Conservation (phyloP, 176 grass and related monocot species). For the Pontederia paniculata region DNA sequence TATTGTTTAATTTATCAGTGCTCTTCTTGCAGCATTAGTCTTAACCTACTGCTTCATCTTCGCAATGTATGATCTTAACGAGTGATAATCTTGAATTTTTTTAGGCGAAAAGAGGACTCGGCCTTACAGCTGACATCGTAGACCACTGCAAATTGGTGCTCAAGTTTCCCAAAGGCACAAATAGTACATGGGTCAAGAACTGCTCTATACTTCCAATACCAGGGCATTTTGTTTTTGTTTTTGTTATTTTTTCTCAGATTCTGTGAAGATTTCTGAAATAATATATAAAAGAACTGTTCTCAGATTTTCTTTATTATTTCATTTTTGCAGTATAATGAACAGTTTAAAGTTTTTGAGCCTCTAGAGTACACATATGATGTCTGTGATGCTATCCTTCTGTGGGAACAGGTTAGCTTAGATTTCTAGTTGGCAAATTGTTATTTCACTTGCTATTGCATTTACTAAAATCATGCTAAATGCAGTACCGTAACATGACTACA, state of each 20-base stretch:
- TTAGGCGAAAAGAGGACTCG: conserved; percentile 87
- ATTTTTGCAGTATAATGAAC: conserved; percentile 65
- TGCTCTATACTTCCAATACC: conserved; percentile 15
- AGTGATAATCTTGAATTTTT: conserved; percentile 18
- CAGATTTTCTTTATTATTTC: conserved; percentile 6
- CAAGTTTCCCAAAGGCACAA: conserved; percentile 71
- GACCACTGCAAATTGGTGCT: conserved; percentile 83
- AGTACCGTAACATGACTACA: conserved; percentile 96
- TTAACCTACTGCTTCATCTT: neutral
- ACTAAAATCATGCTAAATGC: conserved; percentile 21
- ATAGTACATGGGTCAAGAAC: conserved; percentile 71
- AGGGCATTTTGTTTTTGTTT: conserved; percentile 15
- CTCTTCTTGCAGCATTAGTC: neutral
- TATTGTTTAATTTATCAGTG: too few relatives aligned
- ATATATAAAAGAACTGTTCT: neutral
- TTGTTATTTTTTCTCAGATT: neutral
- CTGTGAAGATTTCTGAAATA: neutral
- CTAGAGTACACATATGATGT: conserved; percentile 72
- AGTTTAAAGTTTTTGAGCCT: conserved; percentile 90
- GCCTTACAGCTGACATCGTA: conserved; percentile 60
- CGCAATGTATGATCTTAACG: neutral
- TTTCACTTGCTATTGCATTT: conserved; percentile 2
- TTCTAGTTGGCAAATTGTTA: conserved; percentile 18
- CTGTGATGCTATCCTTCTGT: conserved; percentile 71
- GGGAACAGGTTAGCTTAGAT: conserved; percentile 67